Evolutionary conservation across 2,329 filamentous ascomycete genomes (phyloP), one percentile per base, ranked within the genome.

Genomic region (Bisporella sp.): DNA sequence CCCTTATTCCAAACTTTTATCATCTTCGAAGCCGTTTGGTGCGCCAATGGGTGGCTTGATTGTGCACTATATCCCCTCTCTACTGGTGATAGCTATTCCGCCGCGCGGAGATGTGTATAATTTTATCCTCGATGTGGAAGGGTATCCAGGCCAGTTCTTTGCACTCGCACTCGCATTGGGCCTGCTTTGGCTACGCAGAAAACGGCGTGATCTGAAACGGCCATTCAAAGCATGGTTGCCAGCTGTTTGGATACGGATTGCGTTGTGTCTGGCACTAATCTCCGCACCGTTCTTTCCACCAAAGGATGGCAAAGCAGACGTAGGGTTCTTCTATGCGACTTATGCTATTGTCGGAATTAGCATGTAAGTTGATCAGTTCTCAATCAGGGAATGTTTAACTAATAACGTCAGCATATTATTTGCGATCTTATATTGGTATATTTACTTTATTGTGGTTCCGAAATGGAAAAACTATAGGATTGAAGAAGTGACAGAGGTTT

Each of bases 381-480:
- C 13, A 7, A 13, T 28, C 9, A 31, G 13, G 52, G 50, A 50
- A 50, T 43, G 32, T 39, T 32, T 37, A 3, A 50, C 58, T 64
- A 56, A 64, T 35, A 5, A 11, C 12, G 1, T 7, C 50, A 85
- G 79, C 49, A 68, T 87, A 33, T 33, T 75, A 0, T 76, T 80
- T 45, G 82, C 77, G 0, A 61, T 84, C 1, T 1, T 79, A 0
- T 89, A 89, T 62, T 89, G 85, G 86, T 82, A 79, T 55, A 54
- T 85, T 1, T 85, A 81, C 77, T 82, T 82, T 1, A 71, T 79
- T 3, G 55, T 79, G 1, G 62, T 88, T 29, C 85, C 86, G 1
- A 69, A 66, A 41, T 76, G 75, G 67, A 71, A 76, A 46, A 74
- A 76, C 0, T 87, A 86, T 61, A 73, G 63, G 11, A 66, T 89